These are phyloP conservation scores for Barnettozyma californica DNA, from an alignment of 805 yeast species.

Conservation along the genomic window DNA sequence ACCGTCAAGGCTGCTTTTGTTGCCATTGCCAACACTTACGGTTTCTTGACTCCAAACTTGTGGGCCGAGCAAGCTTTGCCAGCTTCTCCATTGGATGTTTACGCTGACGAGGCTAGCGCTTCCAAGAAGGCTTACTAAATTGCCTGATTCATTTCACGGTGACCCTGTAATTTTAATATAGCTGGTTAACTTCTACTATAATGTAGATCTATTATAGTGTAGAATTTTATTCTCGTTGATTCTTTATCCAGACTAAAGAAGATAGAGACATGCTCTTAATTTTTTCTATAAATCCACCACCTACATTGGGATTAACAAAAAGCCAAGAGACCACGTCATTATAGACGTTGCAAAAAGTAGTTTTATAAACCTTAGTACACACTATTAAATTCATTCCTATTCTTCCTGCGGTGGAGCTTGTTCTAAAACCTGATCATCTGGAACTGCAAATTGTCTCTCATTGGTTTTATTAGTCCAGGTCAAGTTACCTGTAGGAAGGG, in stretches of 20 bases:
- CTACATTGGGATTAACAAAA: background rate
- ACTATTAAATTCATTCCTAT: background rate
- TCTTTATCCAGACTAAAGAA: too few species aligned
- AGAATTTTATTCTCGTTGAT: too few species aligned
- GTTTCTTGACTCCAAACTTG: slow-evolving; percentile 99
- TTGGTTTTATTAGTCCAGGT: slow-evolving; percentile 36
- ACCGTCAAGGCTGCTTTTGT: slow-evolving; percentile 99
- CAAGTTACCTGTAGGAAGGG: slow-evolving; percentile 16
- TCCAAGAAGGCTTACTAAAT: slow-evolving; percentile 71
- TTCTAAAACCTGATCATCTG: slow-evolving; percentile 69
- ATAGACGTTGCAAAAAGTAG: background rate
- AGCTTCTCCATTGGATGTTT: slow-evolving; percentile 92
- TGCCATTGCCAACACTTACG: slow-evolving; percentile 99
- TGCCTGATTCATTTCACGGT: slow-evolving; percentile 17
- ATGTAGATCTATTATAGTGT: background rate
- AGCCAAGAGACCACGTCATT: background rate
- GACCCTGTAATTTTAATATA: background rate
- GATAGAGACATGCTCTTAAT: too few species aligned
- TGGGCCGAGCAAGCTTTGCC: slow-evolving; percentile 85
- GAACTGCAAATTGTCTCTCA: slow-evolving; percentile 70
- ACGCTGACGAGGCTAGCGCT: slow-evolving; percentile 77
- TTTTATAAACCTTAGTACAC: background rate
- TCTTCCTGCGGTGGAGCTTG: slow-evolving; percentile 49
- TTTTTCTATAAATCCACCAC: too few species aligned
- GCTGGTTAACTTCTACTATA: background rate